phyloP scores from a whole-genome alignment of 129 eudicot genomes.

The Flaveria sonorensis region DNA sequence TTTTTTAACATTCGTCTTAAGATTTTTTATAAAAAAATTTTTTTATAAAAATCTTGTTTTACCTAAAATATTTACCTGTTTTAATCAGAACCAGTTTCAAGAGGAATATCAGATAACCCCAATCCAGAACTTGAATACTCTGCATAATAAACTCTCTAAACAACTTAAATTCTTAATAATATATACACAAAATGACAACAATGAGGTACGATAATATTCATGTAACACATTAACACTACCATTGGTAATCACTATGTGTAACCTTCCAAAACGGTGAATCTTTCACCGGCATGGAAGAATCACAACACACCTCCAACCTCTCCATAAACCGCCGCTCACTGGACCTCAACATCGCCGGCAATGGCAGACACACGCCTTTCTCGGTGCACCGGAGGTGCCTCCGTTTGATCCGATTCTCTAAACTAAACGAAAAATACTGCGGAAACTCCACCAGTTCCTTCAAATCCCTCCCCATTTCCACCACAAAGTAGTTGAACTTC shows the following conservation, averaged over 20 bases:
- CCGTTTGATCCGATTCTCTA: constrained; percentile 79
- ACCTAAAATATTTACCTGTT: neutral
- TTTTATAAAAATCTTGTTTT: no score
- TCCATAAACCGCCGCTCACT: constrained; percentile 53
- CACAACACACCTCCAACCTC: constrained; percentile 67
- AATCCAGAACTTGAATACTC: neutral
- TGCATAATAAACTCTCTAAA: constrained; percentile 8
- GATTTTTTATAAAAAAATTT: no score
- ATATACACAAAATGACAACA: constrained; percentile 30
- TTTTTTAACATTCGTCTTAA: no score
- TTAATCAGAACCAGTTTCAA: neutral
- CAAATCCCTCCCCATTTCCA: constrained; percentile 82
- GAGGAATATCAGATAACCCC: neutral
- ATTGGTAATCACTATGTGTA: constrained; percentile 39
- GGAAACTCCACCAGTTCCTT: constrained; percentile 80
- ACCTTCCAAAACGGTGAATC: constrained; percentile 72
- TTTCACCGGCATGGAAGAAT: constrained; percentile 63
- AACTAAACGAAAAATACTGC: constrained; percentile 80
- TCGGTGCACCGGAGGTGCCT: constrained; percentile 71
- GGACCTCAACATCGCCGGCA: constrained; percentile 64
- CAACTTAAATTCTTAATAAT: constrained; percentile 24
- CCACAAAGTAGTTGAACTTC: constrained; percentile 70
- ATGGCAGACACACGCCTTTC: constrained; percentile 68
- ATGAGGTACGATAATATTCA: constrained; percentile 22
- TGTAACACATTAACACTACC: constrained; percentile 29